Evolutionary conservation across 1,284 basidiomycete species (phyloP), one percentile per base, ranked within the genome.

Genomic region (Ceratobasidium sp.): DNA sequence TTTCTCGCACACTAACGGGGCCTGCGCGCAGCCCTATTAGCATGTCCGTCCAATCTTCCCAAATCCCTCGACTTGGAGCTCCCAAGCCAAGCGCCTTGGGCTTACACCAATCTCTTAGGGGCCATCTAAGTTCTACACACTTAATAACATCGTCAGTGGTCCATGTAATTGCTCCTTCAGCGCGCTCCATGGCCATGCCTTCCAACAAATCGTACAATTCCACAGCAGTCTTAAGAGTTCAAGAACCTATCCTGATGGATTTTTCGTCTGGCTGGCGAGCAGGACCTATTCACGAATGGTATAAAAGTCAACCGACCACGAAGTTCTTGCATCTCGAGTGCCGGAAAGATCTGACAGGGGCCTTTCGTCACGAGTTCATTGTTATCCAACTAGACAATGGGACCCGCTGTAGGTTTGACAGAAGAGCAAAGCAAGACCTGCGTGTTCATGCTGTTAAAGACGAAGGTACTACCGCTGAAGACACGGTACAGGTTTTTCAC

Each of bases 301-400:
- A 71, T 24, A 22, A n/a, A 29, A 6, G 43, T 37, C 66, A 72
- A 51, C 31, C 56, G 9, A n/a, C 8, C 1, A 72, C 13, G 7
- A 27, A 19, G 14, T 72, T 72, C 43, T 49, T 41, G 3, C 9
- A 19, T 14, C 56, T 72, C 43, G 69, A 72, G 27, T 72, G 62
- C 34, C 41, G 69, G n/a, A 72, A 62, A 22, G 56, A 49, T 1
- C 29, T 13, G 8, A 24, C 11, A 0, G 69, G 69, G 2, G 16
- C n/a, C 1, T 41, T 62, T 24, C 43, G 31, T 3, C 69, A 72
- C 29, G 69, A 72, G 46, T 72, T 61, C 27, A 62, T 72, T 29
- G 46, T 72, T 2, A 43, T 72, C 3, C 13, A 56, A 27, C 43
- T 72, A 6, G 43, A 51, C 6, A 49, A 61, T 14, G 34, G 3